Evolutionary conservation across 257 asterid genomes (phyloP), one percentile per base, ranked within the genome.

Genomic region (Thymus quinquecostatus): DNA sequence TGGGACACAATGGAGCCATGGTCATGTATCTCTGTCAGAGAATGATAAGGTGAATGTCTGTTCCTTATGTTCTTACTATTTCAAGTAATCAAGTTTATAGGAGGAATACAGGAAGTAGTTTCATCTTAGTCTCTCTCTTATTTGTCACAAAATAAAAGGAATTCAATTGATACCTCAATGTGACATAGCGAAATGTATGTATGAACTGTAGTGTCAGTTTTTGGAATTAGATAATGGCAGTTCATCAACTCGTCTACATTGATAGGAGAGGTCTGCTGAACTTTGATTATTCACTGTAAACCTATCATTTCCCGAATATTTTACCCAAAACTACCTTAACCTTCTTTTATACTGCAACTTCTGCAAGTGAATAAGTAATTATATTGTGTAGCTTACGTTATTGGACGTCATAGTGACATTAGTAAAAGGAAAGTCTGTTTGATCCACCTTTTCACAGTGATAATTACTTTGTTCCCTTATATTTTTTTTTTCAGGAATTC

Each of bases 1-100:
- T 36, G 99, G 98, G 64, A 95, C 99, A n/a, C 93, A 76, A 76
- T 95, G 99, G 99, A 92, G 98, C 81, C 95, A 84, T 82, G 99
- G 99, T 45, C 99, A 95, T 55, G 80, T 78, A 29, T 83, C 95
- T 72, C 78, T 89, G 21, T 73, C 86, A 7, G 94, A 77, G 81
- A 87, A 80, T 73, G 84, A 88, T 47, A 92, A 88, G 93, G 98
- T 89, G 41, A 57, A 60, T 57, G 2, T 47, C 60, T 73, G 47
- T 61, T 44, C 5, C 68, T 49, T 41, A 49, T 29, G 67, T 66
- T 73, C 61, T 60, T 53, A 33, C 12, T 4, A 54, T 28, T 4
- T 70, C 29, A 32, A 60, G 34, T 49, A 30, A 63, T 53, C 68
- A 45, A 62, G 48, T 48, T 57, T n/a, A n/a, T n/a, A n/a, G 41